phyloP scores from a whole-genome alignment of 2,329 filamentous ascomycete species.

The Ophiosphaerella korrae region DNA sequence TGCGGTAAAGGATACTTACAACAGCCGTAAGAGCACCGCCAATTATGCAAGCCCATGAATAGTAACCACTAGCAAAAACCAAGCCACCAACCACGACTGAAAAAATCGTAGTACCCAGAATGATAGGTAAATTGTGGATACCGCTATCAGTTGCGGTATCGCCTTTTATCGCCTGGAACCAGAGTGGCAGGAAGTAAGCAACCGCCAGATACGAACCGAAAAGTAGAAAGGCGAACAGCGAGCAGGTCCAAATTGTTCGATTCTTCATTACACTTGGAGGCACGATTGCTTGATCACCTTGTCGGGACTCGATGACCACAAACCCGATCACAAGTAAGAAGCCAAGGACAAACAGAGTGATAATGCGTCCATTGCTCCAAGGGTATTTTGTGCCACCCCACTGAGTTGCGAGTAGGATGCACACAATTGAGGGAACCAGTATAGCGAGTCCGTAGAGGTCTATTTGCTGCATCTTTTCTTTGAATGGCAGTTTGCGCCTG shows the following conservation, averaged over 20 bases:
- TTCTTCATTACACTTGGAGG: slow-evolving; percentile 19
- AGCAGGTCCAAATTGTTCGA: slow-evolving; percentile 13
- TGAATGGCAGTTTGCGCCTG: slow-evolving; percentile 1
- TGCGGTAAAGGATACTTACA: background rate
- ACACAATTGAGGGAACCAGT: slow-evolving; percentile 31
- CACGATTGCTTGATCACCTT: slow-evolving; percentile 16
- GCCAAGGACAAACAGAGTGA: slow-evolving; percentile 50
- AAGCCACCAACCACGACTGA: slow-evolving; percentile 31
- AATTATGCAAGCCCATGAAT: slow-evolving; percentile 11
- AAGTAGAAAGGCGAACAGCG: slow-evolving; percentile 11
- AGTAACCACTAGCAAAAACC: slow-evolving; percentile 47
- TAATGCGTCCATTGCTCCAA: slow-evolving; percentile 51
- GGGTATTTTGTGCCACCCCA: slow-evolving; percentile 36
- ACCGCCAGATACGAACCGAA: slow-evolving; percentile 13
- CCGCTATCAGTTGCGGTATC: slow-evolving; percentile 20
- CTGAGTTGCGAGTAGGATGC: slow-evolving; percentile 38
- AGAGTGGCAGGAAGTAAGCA: slow-evolving; percentile 23
- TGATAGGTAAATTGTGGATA: slow-evolving; percentile 13
- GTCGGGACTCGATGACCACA: slow-evolving; percentile 26
- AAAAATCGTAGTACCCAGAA: slow-evolving; percentile 14
- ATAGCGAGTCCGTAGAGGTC: slow-evolving; percentile 37
- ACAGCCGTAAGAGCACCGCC: background rate
- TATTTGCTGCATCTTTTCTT: slow-evolving; percentile 15
- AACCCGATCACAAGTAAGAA: slow-evolving; percentile 50
- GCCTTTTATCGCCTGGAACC: slow-evolving; percentile 25